Base-by-base conservation (phyloP, 768 basidiomycete species). In the Amanita muscaria region DNA sequence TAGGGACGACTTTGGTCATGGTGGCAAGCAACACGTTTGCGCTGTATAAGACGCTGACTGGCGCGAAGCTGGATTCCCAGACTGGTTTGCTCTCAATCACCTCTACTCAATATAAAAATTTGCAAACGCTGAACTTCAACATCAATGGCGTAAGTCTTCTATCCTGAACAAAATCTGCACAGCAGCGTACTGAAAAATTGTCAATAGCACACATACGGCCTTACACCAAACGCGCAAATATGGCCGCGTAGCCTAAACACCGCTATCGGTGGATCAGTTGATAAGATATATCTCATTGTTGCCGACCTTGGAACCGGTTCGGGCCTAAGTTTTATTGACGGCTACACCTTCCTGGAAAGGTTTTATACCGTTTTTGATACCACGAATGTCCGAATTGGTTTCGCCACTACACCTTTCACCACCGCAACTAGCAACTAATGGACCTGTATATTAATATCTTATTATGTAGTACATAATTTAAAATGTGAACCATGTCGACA, bases 291-390 rank as follows among this genome's bases (percentile, higher is more conserved):
- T 51, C 65, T 80, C 48, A 67, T 80, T 53, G 63, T 69, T n/a
- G 66, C 66, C 19, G 75, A 79, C 53, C 53, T 80, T 38, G 78
- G 79, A 30, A 58, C 56, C 41, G 79, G 79, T 3, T 59, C 66
- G 25, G 80, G 80, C 37, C 68, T 84, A n/a, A 79, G 81, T 62
- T 83, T 82, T 55, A 76, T 82, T 61, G 71, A 70, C 40, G 64
- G 64, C 12, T 77, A 74, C 45, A 47, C 46, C 12, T 47, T 40
- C 39, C 58, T 65, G 33, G 66, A 69, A 60, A 76, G 81, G n/a
- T 83, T 76, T 70, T 83, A 83, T 63, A 67, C 74, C 22, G 80
- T 80, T 27, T 82, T 63, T 54, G 81, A 84, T 55, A 77, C 79
- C 35, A 57, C 67, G 34, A 76, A 78, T 63, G 59, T 56, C 36